Percentiles rank a stretch among this genome's conserved stretches.
Evolutionary conservation across 108 stramenopile genomes (phyloP).

Genomic region (Cylindrotheca closterium): DNA sequence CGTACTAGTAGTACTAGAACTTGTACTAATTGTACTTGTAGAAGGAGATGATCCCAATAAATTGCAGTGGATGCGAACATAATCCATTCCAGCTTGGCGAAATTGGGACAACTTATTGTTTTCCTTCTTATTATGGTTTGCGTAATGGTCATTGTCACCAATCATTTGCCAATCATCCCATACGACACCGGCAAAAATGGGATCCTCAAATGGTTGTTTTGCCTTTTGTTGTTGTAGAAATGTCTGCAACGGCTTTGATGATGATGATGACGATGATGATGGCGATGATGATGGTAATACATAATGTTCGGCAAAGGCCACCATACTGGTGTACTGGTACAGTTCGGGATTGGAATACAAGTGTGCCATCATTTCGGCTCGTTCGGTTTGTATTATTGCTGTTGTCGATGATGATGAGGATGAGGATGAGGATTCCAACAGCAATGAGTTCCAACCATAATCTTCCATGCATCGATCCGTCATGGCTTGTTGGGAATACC

Average conservation of each 20-base stretch:
- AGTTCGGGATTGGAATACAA: conserved; percentile 12
- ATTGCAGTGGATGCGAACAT: no score
- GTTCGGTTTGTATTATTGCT: neutral
- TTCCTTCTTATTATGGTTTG: conserved; percentile 7
- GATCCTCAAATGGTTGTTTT: conserved; percentile 15
- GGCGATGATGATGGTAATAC: no score
- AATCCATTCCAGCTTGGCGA: no score
- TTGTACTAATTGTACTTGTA: no score
- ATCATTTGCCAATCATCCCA: conserved; percentile 6
- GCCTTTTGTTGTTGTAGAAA: neutral
- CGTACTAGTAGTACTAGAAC: no score
- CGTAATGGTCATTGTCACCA: neutral
- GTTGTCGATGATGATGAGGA: neutral
- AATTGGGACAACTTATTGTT: no score
- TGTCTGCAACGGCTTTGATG: conserved; percentile 11
- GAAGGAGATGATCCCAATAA: conserved; percentile 19
- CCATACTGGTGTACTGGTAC: conserved; percentile 12
- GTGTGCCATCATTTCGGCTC: conserved; percentile 23
- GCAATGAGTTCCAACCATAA: neutral
- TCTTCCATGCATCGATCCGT: neutral
- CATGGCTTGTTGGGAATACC: conserved; percentile 1
- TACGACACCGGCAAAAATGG: conserved; percentile 23
- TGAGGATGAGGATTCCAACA: neutral
- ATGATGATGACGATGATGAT: no score
- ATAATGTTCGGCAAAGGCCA: conserved; percentile 30